These are phyloP conservation scores for Uronychia setigera DNA, from an alignment of 73 alveolate species.

Conservation along the genomic window DNA sequence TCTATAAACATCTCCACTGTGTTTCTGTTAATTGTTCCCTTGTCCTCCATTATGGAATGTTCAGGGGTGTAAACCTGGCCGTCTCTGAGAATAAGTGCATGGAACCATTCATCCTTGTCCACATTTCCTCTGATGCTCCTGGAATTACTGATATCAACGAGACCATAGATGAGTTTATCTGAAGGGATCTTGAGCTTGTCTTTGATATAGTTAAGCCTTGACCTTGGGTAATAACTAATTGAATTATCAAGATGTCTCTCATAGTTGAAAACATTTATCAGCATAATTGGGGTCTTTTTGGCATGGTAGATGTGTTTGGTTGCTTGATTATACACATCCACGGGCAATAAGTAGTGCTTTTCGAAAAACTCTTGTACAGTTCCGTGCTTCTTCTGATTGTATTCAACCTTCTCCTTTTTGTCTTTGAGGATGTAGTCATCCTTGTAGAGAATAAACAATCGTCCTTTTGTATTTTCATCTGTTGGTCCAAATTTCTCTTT, in stretches of 20 bases:
- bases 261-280: no score
- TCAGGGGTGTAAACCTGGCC: background rate
- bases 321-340: background rate
- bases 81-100: background rate
- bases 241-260: background rate
- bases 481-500: background rate
- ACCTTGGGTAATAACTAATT: background rate
- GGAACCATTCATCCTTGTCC: background rate
- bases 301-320: background rate
- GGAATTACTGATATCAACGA: background rate
- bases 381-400: background rate
- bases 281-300: background rate
- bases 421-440: background rate
- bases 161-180: background rate
- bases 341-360: background rate
- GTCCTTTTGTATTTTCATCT: background rate
- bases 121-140: background rate
- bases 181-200: background rate
- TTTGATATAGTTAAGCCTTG: background rate
- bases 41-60: background rate
- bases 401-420: background rate
- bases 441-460: background rate
- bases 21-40: background rate
- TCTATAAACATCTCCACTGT: background rate
- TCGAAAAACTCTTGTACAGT: background rate